Evolutionary conservation across 2,329 filamentous ascomycete genomes (phyloP).

Genomic region (Boeremia lycopersici): DNA sequence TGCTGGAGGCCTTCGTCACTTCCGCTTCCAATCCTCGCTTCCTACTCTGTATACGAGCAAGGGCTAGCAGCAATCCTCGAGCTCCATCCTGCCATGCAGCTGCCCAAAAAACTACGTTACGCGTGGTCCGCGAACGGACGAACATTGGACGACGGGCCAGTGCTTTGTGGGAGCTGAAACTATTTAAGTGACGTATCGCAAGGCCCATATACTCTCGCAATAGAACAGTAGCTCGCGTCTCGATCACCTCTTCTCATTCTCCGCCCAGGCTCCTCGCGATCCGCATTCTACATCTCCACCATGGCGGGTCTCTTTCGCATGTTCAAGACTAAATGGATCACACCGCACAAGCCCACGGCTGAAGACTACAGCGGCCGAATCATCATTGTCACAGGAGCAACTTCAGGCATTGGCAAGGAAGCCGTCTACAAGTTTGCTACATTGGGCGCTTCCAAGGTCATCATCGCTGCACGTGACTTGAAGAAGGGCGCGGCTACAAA

Average conservation of each 20-base stretch:
- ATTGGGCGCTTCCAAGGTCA: slow-evolving; percentile 45
- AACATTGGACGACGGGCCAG: not conserved
- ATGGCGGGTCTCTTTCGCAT: slow-evolving; percentile 33
- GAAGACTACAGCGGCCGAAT: slow-evolving; percentile 47
- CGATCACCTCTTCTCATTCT: slow-evolving; percentile 62
- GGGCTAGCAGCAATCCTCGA: not conserved
- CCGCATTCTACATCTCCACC: slow-evolving; percentile 45
- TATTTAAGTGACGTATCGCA: not conserved
- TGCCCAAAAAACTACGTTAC: not conserved
- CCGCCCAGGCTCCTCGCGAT: slow-evolving; percentile 53
- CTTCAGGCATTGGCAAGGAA: slow-evolving; percentile 48
- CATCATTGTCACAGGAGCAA: slow-evolving; percentile 54
- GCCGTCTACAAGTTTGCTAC: slow-evolving; percentile 46
- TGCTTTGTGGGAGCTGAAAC: not conserved
- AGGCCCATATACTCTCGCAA: no score
- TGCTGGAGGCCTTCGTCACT: slow-evolving; percentile 1
- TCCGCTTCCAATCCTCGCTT: slow-evolving; percentile 2
- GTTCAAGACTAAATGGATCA: slow-evolving; percentile 44
- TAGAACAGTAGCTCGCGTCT: not conserved
- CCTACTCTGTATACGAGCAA: not conserved
- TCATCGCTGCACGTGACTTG: slow-evolving; percentile 46
- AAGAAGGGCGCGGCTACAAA: slow-evolving; percentile 47
- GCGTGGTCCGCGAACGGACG: not conserved
- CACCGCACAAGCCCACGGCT: slow-evolving; percentile 41
- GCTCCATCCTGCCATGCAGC: not conserved